Percentiles rank a stretch among this genome's conserved stretches.
Conservation (phyloP, 1,284 basidiomycete genomes). For the Vanrija sp. region DNA sequence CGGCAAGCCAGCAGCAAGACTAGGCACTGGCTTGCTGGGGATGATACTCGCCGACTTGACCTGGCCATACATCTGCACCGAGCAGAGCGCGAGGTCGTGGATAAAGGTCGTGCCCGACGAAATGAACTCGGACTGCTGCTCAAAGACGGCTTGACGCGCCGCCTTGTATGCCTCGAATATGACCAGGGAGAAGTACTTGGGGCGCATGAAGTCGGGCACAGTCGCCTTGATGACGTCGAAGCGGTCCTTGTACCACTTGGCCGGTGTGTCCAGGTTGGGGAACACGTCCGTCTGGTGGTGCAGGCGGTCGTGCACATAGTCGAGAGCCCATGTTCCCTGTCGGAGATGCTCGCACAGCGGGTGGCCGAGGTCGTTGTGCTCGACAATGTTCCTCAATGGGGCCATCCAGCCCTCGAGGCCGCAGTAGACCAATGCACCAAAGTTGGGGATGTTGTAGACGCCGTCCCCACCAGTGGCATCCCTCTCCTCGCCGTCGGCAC, state of each 20-base stretch:
- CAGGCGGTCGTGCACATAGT: constrained; percentile 73
- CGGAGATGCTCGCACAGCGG: constrained; percentile 80
- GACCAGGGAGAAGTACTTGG: constrained; percentile 88
- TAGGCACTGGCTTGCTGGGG: constrained; percentile 61
- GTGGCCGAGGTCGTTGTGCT: constrained; percentile 85
- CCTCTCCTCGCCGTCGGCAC: constrained; percentile 81
- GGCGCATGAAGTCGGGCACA: constrained; percentile 79
- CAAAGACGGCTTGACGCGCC: constrained; percentile 69
- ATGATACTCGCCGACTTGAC: constrained; percentile 83
- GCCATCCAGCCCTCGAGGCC: constrained; percentile 96
- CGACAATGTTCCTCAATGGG: constrained; percentile 72
- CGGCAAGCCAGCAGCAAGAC: constrained; percentile 87
- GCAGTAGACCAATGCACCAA: constrained; percentile 76
- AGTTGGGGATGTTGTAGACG: constrained; percentile 69
- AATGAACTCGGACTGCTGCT: constrained; percentile 82
- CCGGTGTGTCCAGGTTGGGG: constrained; percentile 66
- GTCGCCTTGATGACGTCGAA: constrained; percentile 71
- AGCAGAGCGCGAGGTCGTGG: constrained; percentile 76
- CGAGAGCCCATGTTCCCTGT: constrained; percentile 81
- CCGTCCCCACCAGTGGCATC: constrained; percentile 73
- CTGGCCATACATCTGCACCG: constrained; percentile 87
- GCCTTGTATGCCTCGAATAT: constrained; percentile 88
- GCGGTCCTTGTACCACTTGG: constrained; percentile 75
- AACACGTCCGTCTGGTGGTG: constrained; percentile 50
- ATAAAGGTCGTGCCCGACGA: constrained; percentile 80